A percentile compares a stretch with the other conserved stretches of the same genome.
Evolutionary conservation across 805 yeast genomes (phyloP).

Genomic region (Teunomyces cretensis): DNA sequence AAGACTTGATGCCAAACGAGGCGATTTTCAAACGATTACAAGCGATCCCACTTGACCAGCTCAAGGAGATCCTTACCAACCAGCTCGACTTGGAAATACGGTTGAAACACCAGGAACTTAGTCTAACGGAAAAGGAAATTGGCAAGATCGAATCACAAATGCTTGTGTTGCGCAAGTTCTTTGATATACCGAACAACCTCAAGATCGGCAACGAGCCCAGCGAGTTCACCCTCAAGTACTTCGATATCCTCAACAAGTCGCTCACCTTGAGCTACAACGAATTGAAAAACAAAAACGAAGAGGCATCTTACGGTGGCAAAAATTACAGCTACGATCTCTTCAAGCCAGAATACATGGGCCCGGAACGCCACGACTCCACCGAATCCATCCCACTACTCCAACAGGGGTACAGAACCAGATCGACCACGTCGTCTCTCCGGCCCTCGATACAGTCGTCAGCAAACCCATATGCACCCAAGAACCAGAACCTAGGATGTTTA

Average conservation of each 20-base stretch:
- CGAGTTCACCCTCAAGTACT: constrained; percentile 45
- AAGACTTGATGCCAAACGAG: neutral
- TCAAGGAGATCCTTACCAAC: constrained; percentile 37
- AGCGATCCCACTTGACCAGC: constrained; percentile 20
- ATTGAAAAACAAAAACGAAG: constrained; percentile 12
- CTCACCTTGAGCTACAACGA: constrained; percentile 33
- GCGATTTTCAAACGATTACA: constrained; percentile 6
- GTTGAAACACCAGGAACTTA: constrained; percentile 56
- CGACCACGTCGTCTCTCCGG: constrained; percentile 50
- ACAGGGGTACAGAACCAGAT: constrained; percentile 42
- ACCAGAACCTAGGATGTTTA: constrained; percentile 45
- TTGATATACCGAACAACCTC: constrained; percentile 39
- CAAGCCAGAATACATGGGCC: constrained; percentile 8
- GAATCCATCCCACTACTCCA: constrained; percentile 5
- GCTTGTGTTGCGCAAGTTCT: constrained; percentile 48
- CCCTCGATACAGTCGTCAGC: constrained; percentile 6
- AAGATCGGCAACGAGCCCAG: constrained; percentile 44
- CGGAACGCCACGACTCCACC: constrained; percentile 1
- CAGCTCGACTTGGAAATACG: constrained; percentile 61
- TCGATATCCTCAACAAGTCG: constrained; percentile 33
- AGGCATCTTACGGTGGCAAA: neutral
- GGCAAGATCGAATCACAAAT: constrained; percentile 59
- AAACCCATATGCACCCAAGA: neutral
- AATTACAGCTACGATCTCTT: constrained; percentile 7
- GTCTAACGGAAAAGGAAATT: constrained; percentile 51